These are phyloP conservation scores for Diaporthe ampelina DNA, from an alignment of 2,329 filamentous ascomycete genomes.

Conservation along the genomic window DNA sequence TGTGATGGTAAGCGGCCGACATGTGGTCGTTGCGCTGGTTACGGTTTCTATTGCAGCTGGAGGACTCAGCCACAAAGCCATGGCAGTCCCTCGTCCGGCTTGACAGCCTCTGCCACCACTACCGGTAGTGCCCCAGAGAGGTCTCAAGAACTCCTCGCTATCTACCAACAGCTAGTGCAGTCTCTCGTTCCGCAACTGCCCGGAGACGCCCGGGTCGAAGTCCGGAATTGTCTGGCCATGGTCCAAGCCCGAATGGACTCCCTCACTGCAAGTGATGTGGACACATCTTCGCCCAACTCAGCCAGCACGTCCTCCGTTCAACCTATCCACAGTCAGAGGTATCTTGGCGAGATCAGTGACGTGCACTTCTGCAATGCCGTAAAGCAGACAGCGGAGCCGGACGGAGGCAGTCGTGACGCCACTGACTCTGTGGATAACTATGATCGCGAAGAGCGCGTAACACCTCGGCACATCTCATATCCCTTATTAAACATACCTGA, in stretches of 20 bases:
- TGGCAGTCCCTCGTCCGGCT: background rate
- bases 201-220: constrained; percentile 5
- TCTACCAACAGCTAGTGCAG: constrained; percentile 18
- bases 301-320: constrained; percentile 13
- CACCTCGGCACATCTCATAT: background rate
- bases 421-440: constrained; percentile 47
- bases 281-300: background rate
- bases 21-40: constrained; percentile 46
- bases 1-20: constrained; percentile 44
- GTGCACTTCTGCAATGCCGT: constrained; percentile 54
- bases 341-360: constrained; percentile 55
- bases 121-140: background rate
- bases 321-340: constrained; percentile 45
- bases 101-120: background rate
- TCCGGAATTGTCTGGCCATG: constrained; percentile 10
- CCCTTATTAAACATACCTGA: background rate
- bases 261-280: background rate
- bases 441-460: constrained; percentile 42
- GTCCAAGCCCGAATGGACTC: constrained; percentile 1
- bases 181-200: constrained; percentile 10
- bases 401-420: background rate
- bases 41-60: constrained; percentile 44
- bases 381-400: constrained; percentile 42
- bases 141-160: background rate
- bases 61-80: background rate